Evolutionary conservation across 208 protist species (phyloP).

Genomic region (Angomonas deanei): DNA sequence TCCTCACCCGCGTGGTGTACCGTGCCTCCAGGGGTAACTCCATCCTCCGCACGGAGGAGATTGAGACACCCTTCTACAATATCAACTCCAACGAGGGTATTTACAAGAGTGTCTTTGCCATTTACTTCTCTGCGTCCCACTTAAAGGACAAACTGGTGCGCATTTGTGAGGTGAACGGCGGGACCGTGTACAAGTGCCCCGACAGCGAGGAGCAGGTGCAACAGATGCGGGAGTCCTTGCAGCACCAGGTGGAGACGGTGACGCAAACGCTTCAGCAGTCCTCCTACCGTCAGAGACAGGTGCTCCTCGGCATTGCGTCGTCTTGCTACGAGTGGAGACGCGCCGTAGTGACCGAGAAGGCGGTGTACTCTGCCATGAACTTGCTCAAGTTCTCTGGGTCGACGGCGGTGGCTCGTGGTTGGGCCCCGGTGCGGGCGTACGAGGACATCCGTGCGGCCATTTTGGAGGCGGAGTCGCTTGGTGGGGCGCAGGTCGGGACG

Average conservation of each 20-base stretch:
- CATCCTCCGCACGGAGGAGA: slow-evolving; percentile 85
- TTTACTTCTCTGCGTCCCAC: slow-evolving; percentile 95
- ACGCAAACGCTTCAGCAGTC: slow-evolving; percentile 72
- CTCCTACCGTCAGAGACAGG: slow-evolving; percentile 49
- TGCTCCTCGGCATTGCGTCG: slow-evolving; percentile 72
- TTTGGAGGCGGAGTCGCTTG: slow-evolving; percentile 61
- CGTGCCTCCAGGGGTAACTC: slow-evolving; percentile 96
- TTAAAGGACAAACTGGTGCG: slow-evolving; percentile 90
- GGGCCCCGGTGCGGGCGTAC: slow-evolving; percentile 80
- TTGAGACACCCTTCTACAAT: slow-evolving; percentile 90
- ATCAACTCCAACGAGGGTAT: slow-evolving; percentile 64
- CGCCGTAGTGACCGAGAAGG: slow-evolving; percentile 92
- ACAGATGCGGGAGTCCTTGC: slow-evolving; percentile 56
- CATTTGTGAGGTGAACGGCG: slow-evolving; percentile 95
- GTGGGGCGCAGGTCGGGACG: slow-evolving; percentile 85
- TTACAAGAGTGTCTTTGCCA: slow-evolving; percentile 94
- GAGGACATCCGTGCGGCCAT: slow-evolving; percentile 76
- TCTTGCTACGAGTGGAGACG: slow-evolving; percentile 85
- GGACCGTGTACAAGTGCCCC: slow-evolving; percentile 93
- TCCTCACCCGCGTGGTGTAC: slow-evolving; percentile 94
- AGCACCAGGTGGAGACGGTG: slow-evolving; percentile 68
- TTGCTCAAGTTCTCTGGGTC: slow-evolving; percentile 91
- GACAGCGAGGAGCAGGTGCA: slow-evolving; percentile 76
- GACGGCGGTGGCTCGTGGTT: slow-evolving; percentile 91
- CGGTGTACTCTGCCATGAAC: slow-evolving; percentile 96